phyloP scores from a whole-genome alignment of 495 filamentous ascomycete genomes.

The Penicillium bialowiezense region DNA sequence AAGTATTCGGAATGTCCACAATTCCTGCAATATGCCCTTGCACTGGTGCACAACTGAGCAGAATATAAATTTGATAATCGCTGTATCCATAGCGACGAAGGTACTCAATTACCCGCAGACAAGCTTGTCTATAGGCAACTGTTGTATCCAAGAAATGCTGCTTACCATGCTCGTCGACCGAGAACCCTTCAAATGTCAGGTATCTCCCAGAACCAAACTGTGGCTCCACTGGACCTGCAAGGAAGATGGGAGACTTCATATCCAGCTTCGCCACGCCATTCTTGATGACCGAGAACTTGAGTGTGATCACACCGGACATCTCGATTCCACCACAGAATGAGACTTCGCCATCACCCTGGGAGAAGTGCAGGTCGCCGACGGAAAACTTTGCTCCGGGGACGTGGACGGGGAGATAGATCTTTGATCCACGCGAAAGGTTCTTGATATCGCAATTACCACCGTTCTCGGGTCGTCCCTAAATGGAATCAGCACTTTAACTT shows the following conservation, averaged over 20 bases:
- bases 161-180: constrained; percentile 85
- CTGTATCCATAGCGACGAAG: constrained; percentile 73
- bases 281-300: constrained; percentile 89
- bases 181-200: constrained; percentile 93
- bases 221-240: constrained; percentile 88
- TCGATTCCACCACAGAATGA: constrained; percentile 96
- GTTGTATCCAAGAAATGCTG: constrained; percentile 94
- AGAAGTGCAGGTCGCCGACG: constrained; percentile 91
- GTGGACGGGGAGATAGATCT: constrained; percentile 85
- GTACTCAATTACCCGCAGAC: constrained; percentile 81
- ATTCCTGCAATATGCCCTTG: constrained; percentile 94
- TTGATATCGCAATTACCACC: constrained; percentile 86
- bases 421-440: constrained; percentile 79
- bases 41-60: constrained; percentile 84
- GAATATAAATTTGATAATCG: constrained; percentile 85
- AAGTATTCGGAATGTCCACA: constrained; percentile 84
- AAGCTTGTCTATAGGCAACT: constrained; percentile 87
- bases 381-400: constrained; percentile 88
- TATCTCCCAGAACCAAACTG: constrained; percentile 83
- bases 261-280: constrained; percentile 71
- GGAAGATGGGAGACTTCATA: constrained; percentile 85
- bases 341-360: constrained; percentile 89
- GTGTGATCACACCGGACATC: constrained; percentile 90
- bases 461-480: constrained; percentile 48
- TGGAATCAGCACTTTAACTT: background rate